A percentile compares a stretch with the other conserved stretches of the same genome.
Conservation (phyloP, 306 rosid species). For the Gastrolobium villosum region DNA sequence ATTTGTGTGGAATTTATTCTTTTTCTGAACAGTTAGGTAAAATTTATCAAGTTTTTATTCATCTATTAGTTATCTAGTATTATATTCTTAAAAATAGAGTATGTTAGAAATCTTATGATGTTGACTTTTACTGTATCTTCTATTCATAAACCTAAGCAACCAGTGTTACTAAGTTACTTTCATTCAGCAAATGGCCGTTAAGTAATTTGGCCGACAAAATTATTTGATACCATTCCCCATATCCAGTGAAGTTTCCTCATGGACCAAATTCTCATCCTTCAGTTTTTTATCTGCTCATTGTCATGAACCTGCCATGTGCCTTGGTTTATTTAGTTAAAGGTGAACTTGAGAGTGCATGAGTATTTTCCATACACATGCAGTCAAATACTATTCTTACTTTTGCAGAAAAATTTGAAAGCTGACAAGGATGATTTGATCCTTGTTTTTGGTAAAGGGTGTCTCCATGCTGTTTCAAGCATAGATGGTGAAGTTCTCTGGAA, state of each 20-base stretch:
- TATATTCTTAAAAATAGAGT: not conserved
- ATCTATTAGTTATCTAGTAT: too few species aligned
- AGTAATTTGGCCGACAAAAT: slow-evolving; percentile 25
- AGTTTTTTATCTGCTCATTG: not conserved
- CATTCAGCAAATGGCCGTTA: not conserved
- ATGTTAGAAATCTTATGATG: slow-evolving; percentile 11
- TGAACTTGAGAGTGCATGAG: slow-evolving; percentile 34
- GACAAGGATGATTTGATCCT: slow-evolving; percentile 81
- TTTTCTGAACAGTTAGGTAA: too few species aligned
- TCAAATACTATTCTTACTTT: slow-evolving; percentile 49
- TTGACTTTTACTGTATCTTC: slow-evolving; percentile 1
- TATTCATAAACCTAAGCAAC: not conserved
- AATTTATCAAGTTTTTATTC: too few species aligned
- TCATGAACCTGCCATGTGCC: slow-evolving; percentile 36
- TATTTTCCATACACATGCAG: slow-evolving; percentile 28
- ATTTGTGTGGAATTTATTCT: too few species aligned
- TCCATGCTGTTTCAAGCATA: slow-evolving; percentile 84
- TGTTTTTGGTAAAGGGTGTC: slow-evolving; percentile 75
- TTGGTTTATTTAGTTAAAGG: slow-evolving; percentile 38
- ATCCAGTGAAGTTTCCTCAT: not conserved
- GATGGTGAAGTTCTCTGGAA: slow-evolving; percentile 88
- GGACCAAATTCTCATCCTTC: slow-evolving; percentile 36
- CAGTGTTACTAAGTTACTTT: not conserved
- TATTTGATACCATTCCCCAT: not conserved
- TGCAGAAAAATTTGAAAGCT: slow-evolving; percentile 82